A percentile compares a stretch with the other conserved stretches of the same genome.
These are phyloP conservation scores for Mrakia blollopis DNA, from an alignment of 768 basidiomycete species.

Conservation along the genomic window DNA sequence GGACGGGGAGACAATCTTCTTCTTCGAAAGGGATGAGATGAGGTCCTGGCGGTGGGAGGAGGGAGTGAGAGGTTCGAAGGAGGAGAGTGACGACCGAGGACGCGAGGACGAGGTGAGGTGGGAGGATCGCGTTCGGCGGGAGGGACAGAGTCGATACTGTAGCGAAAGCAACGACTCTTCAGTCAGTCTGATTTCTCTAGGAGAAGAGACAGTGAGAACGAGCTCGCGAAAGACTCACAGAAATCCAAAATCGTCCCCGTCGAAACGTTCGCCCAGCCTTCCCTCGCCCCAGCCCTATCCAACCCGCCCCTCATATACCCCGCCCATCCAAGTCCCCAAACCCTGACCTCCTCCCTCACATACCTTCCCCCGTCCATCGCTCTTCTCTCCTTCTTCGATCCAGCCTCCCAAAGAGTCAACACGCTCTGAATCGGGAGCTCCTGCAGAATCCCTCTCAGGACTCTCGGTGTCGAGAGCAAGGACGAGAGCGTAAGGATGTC, in stretches of 20 bases:
- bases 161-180: background rate
- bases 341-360: slow-evolving; percentile 22
- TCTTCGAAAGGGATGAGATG: slow-evolving; percentile 32
- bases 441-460: background rate
- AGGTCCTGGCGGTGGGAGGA: slow-evolving; percentile 16
- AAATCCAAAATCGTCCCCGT: slow-evolving; percentile 19
- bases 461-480: background rate
- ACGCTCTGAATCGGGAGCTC: slow-evolving; percentile 20
- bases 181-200: too few relatives aligned
- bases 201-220: background rate
- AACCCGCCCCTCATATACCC: slow-evolving; percentile 25
- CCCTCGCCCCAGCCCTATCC: background rate
- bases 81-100: slow-evolving; percentile 27
- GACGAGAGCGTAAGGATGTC: slow-evolving; percentile 1
- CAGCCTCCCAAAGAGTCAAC: slow-evolving; percentile 17
- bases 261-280: slow-evolving; percentile 20
- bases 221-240: background rate
- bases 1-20: slow-evolving; percentile 21
- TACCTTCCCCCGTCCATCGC: background rate
- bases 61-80: slow-evolving; percentile 24
- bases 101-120: slow-evolving; percentile 19
- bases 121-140: slow-evolving; percentile 19
- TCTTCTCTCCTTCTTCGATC: background rate
- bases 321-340: slow-evolving; percentile 31
- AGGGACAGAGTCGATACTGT: slow-evolving; percentile 23